Conservation (phyloP, 2,329 filamentous ascomycete species). For the Falciphora oryzae region DNA sequence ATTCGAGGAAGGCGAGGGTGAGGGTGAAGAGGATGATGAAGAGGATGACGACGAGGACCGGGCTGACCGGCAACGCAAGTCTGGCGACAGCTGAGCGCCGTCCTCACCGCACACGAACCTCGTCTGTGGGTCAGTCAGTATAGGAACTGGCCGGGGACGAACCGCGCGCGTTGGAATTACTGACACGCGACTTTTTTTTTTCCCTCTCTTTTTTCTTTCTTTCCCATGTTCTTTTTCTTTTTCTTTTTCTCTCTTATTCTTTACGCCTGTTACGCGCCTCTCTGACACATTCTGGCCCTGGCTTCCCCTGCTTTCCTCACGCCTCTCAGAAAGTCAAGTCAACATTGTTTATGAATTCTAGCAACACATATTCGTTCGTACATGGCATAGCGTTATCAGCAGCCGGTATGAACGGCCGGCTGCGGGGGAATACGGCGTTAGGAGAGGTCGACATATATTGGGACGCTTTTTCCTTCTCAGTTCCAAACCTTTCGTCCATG, state of each 20-base stretch:
- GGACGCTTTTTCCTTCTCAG: neutral
- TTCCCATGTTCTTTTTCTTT: too few relatives aligned
- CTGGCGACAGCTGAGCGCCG: neutral
- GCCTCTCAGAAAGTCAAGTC: neutral
- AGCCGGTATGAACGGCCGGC: too few relatives aligned
- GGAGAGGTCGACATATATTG: neutral
- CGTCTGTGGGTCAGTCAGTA: neutral
- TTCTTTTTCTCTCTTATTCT: neutral
- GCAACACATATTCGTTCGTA: neutral
- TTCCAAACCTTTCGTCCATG: neutral
- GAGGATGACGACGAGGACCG: slow-evolving; percentile 30
- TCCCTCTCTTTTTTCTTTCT: too few relatives aligned
- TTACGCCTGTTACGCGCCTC: neutral
- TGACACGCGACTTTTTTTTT: neutral
- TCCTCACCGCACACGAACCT: neutral
- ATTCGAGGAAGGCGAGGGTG: slow-evolving; percentile 49
- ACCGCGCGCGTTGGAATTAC: too few relatives aligned
- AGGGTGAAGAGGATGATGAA: slow-evolving; percentile 43
- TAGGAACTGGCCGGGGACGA: neutral
- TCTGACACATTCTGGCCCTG: neutral
- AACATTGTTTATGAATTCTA: neutral
- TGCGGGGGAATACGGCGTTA: neutral
- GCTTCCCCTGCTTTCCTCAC: neutral
- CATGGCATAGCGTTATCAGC: neutral
- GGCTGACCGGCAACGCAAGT: slow-evolving; percentile 6